Conservation (phyloP, 1,139 yeast genomes). For the Nakaseomyces delphensis region DNA sequence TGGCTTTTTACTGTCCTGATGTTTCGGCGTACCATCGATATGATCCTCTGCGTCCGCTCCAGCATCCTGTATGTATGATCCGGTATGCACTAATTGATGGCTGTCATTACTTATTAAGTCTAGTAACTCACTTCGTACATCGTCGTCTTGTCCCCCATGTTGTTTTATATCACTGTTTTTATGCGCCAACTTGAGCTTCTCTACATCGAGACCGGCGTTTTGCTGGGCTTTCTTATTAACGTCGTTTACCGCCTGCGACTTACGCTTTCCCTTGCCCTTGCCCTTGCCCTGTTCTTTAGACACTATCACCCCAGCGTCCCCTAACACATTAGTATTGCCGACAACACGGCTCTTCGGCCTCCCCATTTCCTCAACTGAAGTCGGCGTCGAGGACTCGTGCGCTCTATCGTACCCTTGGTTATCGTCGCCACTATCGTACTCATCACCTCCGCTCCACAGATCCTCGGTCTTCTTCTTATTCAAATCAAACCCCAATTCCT, state of each 20-base stretch:
- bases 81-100: constrained; percentile 20
- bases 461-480: neutral
- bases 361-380: constrained; percentile 19
- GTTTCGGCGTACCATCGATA: neutral
- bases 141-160: neutral
- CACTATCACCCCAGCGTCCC: neutral
- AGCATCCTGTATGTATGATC: constrained; percentile 23
- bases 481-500: constrained; percentile 1
- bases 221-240: neutral
- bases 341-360: constrained; percentile 4
- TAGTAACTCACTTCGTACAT: constrained; percentile 2
- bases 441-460: neutral
- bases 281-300: neutral
- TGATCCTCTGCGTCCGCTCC: constrained; percentile 16
- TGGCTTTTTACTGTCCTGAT: neutral
- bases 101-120: constrained; percentile 1
- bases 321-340: neutral
- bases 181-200: neutral
- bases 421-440: constrained; percentile 1
- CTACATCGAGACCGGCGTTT: neutral
- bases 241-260: neutral
- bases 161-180: neutral
- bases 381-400: constrained; percentile 19
- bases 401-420: constrained; percentile 1
- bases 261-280: neutral